These are phyloP conservation scores for Paramecium biaurelia DNA, from an alignment of 73 alveolate genomes.

Conservation along the genomic window DNA sequence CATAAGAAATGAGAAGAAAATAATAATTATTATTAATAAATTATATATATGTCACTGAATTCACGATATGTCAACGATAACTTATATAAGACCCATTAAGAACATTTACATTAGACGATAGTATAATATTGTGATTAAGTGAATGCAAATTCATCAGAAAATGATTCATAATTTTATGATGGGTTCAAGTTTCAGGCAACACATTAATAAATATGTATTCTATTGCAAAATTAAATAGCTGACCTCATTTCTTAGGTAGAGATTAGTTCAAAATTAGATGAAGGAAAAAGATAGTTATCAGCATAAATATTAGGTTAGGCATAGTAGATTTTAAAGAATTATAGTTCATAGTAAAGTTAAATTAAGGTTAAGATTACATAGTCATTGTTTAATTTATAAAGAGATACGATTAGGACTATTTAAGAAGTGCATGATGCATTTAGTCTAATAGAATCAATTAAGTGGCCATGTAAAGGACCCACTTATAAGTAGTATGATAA, in stretches of 20 bases:
- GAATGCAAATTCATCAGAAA: constrained; percentile 71
- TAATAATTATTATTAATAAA: not conserved
- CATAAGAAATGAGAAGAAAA: not conserved
- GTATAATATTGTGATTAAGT: constrained; percentile 43
- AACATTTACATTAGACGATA: not conserved
- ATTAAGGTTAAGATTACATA: not conserved
- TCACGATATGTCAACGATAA: not conserved
- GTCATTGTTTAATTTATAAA: not conserved
- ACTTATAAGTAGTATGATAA: not conserved
- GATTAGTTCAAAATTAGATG: not conserved
- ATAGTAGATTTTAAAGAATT: not conserved
- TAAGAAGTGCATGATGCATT: not conserved
- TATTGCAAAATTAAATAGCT: not conserved
- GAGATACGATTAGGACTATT: not conserved
- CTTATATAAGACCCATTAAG: not conserved
- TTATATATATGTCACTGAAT: not conserved
- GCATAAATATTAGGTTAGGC: not conserved
- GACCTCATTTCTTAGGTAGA: not conserved
- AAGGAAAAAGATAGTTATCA: not conserved
- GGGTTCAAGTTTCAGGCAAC: not conserved
- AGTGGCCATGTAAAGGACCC: not conserved
- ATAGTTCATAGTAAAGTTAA: not conserved
- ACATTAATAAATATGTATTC: not conserved
- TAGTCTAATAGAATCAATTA: not conserved
- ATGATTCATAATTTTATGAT: not conserved